Evolutionary conservation across 2,329 filamentous ascomycete species (phyloP).

Genomic region (Helotiales sp.): DNA sequence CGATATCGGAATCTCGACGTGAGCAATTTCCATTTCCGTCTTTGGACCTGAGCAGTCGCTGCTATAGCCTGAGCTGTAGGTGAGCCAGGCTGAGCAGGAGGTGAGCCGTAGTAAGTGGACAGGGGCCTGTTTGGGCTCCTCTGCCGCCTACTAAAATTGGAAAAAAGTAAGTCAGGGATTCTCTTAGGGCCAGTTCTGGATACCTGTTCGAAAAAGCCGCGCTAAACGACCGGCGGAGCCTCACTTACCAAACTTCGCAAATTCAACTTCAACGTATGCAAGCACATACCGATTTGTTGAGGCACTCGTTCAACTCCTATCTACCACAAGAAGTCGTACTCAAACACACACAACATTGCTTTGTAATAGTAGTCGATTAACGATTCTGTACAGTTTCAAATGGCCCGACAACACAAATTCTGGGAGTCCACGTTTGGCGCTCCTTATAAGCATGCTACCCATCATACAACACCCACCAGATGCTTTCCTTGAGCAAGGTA

Average conservation of each 20-base stretch:
- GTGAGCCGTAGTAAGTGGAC: too few relatives aligned
- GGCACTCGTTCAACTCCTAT: neutral
- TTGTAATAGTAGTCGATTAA: constrained; percentile 3
- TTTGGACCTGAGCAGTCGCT: too few relatives aligned
- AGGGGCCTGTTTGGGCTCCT: too few relatives aligned
- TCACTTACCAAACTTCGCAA: neutral
- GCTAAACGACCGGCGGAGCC: too few relatives aligned
- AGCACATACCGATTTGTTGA: neutral
- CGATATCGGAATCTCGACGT: too few relatives aligned
- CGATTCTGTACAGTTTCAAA: constrained; percentile 11
- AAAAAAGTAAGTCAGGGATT: too few relatives aligned
- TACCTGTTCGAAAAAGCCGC: too few relatives aligned
- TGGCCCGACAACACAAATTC: constrained; percentile 8
- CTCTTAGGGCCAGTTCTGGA: too few relatives aligned
- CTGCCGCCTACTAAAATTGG: too few relatives aligned
- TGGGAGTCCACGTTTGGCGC: constrained; percentile 9
- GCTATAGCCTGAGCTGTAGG: too few relatives aligned
- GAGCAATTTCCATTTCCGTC: too few relatives aligned
- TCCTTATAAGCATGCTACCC: constrained; percentile 10
- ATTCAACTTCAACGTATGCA: neutral
- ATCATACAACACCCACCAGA: constrained; percentile 12
- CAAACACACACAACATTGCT: neutral
- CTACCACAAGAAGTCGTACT: neutral
- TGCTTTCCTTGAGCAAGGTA: constrained; percentile 17
- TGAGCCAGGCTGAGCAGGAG: too few relatives aligned